Conservation (phyloP, 1,284 basidiomycete genomes). For the Heterobasidion occidentale region DNA sequence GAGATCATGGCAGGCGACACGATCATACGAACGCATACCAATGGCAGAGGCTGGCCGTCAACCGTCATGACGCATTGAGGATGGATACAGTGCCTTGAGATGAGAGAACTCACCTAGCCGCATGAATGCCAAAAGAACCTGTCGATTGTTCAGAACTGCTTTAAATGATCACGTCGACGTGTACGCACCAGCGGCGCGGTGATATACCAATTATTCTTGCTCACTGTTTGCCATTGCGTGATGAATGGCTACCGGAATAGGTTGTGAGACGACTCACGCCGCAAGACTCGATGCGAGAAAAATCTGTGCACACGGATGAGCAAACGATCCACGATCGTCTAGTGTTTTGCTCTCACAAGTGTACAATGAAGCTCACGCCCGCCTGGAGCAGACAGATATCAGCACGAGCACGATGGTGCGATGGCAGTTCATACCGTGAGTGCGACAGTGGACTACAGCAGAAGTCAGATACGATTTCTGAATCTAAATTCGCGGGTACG, state of each 20-base stretch:
- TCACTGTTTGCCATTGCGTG: conserved; percentile 20
- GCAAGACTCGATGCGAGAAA: conserved; percentile 29
- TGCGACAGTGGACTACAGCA: conserved; percentile 33
- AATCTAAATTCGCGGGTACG: background rate
- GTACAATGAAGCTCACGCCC: conserved; percentile 29
- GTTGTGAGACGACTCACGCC: conserved; percentile 20
- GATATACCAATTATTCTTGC: conserved; percentile 28
- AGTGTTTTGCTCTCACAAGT: conserved; percentile 22
- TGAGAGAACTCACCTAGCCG: conserved; percentile 20
- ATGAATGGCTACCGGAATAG: background rate
- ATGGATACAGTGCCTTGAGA: too few species aligned
- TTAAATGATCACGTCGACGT: background rate
- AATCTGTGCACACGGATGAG: conserved; percentile 16
- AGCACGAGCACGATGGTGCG: background rate
- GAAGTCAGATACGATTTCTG: background rate
- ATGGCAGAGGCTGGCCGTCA: background rate
- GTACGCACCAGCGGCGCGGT: conserved; percentile 28
- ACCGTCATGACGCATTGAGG: too few species aligned
- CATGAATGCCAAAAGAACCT: conserved; percentile 21
- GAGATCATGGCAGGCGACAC: background rate
- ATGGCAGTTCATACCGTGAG: conserved; percentile 27
- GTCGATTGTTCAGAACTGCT: background rate
- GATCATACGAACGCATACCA: background rate
- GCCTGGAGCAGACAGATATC: conserved; percentile 15
- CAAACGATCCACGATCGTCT: background rate